Percentiles rank a stretch among this genome's conserved stretches.
phyloP scores from a whole-genome alignment of 1,284 basidiomycete genomes.

The Sanghuangporus baumii region DNA sequence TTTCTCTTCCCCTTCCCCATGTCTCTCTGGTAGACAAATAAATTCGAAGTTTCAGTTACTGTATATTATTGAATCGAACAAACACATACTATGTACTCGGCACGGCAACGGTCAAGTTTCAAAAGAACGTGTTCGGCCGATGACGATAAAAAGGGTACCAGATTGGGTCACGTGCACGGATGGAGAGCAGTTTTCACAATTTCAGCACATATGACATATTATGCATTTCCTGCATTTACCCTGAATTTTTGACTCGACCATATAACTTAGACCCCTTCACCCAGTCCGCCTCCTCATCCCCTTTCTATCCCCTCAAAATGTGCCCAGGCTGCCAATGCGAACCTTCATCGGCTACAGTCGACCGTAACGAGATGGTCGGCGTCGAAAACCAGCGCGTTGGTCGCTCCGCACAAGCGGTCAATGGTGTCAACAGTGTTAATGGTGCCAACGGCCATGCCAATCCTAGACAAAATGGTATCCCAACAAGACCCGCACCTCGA shows the following conservation, averaged over 20 bases:
- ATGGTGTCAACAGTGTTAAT: slow-evolving; percentile 36
- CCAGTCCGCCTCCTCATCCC: slow-evolving; percentile 11
- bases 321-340: slow-evolving; percentile 61
- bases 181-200: neutral
- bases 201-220: no score
- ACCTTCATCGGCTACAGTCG: slow-evolving; percentile 31
- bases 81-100: neutral
- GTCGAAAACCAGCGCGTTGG: slow-evolving; percentile 43
- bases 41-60: neutral
- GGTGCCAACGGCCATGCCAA: slow-evolving; percentile 29
- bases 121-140: slow-evolving; percentile 2
- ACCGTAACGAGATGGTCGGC: slow-evolving; percentile 59
- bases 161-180: neutral
- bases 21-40: neutral
- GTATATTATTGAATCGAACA: neutral
- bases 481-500: slow-evolving; percentile 32
- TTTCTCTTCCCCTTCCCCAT: slow-evolving; percentile 11
- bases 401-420: slow-evolving; percentile 19
- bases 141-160: neutral
- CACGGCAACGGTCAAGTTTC: neutral
- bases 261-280: slow-evolving; percentile 4
- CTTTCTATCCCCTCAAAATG: slow-evolving; percentile 36
- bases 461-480: slow-evolving; percentile 24
- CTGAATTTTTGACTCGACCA: neutral
- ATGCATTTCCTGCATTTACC: neutral